Evolutionary conservation across 108 stramenopile genomes (phyloP), one percentile per base, ranked within the genome.

Genomic region (Phaeodactylum tricornutum): DNA sequence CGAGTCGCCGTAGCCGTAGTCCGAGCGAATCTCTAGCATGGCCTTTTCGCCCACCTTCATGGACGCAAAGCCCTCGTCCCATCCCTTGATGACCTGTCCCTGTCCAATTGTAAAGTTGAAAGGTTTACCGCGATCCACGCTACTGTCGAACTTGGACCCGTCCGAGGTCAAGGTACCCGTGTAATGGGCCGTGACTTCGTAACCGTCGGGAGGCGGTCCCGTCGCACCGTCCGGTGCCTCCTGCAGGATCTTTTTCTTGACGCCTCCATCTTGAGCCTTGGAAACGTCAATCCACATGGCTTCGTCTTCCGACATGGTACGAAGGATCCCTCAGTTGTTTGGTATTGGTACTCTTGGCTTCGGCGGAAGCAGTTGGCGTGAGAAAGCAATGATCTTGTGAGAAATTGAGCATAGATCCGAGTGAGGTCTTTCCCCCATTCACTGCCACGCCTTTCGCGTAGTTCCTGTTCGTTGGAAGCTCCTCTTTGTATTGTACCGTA

Each of bases 41-140:
- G 87, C 92, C 55, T 86, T 82, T 64, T 93, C 87, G 19, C 92
- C 92, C 1, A 84, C 66, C 37, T 79, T 82, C 92, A 93, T 90
- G 53, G 77, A 71, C 8, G 78, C 78, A 47, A 93, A 85, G 33
- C 84, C 90, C 58, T 85, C 77, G 57, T 98, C 97, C 95, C 95
- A 98, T 22, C 82, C 97, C 44, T 79, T 83, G 55, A 98, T 98
- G n/a, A 98, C 97, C 50, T 74, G 69, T 9, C 94, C 93, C 16
- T 72, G 52, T 6, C 97, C 97, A 46, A 96, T 82, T 16, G 86
- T 85, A 44, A 98, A 98, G 54, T 91, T 82, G 69, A 98, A 98
- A 4, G 90, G 71, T 47, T 87, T 72, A 22, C 92, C 91, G n/a
- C 92, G 74, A 63, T 92, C 88, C 8, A 67, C 65, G 41, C 67